Base-by-base conservation (phyloP, 2,329 filamentous ascomycete genomes). In the Fusarium metavorans region DNA sequence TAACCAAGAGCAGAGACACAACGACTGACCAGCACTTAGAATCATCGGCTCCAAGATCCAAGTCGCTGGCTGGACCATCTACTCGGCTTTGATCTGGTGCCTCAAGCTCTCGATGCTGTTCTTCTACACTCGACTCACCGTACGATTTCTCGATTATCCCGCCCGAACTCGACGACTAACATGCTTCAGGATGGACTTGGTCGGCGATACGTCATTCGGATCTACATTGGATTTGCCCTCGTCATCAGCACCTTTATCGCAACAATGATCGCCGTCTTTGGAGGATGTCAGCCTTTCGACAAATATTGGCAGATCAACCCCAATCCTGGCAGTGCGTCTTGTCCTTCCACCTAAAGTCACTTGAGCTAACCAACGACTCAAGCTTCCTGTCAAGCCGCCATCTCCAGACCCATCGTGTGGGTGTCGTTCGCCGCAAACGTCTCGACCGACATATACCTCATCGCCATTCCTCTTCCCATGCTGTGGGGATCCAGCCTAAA, bases 281-380 rank as follows among this genome's bases (percentile, higher is more conserved):
- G 87, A 6, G 84, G 84, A 3, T 91, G 89, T 68, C 82, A 82
- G 25, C 88, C 89, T 0, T 84, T 91, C 48, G 70, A 82, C 23
- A 85, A 84, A 34, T 88, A 89, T 71, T 91, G 89, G 88, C 88
- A 91, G 76, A 89, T 91, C n/a, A 82, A 85, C 50, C 89, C 89
- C 0, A 79, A 91, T 41, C 89, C 89, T 6, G 88, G 88, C 5
- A 86, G 87, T 88, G 77, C 74, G 86, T 83, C 16, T 16, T 9
- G 7, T 30, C 10, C 5, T 25, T 27, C 8, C 52, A 20, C 20
- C 6, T 20, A 20, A 18, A 37, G 8, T 23, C 8, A 1, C 9
- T 1, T n/a, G 25, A 11, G 61, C 67, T 64, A 66, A 67, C 35
- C 9, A 35, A 39, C 66, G 20, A 59, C 58, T 32, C 54, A 59